phyloP scores from a whole-genome alignment of 805 yeast genomes.

The Myxozyma lipomycoides region DNA sequence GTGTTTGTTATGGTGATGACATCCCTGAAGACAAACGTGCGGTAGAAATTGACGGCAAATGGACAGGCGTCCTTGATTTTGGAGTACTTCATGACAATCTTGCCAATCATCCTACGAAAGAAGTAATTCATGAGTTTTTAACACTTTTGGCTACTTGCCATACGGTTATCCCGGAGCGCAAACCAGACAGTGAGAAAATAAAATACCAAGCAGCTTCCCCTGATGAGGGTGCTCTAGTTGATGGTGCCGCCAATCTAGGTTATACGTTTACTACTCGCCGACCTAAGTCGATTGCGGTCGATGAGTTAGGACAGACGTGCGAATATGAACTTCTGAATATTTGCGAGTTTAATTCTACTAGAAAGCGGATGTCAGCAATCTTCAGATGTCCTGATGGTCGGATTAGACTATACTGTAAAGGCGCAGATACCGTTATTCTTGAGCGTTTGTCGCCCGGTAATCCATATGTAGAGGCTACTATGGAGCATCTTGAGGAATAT shows the following conservation, averaged over 20 bases:
- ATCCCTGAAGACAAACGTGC: slow-evolving; percentile 89
- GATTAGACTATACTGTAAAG: slow-evolving; percentile 85
- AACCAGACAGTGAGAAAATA: slow-evolving; percentile 45
- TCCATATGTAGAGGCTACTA: slow-evolving; percentile 78
- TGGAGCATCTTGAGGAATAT: slow-evolving; percentile 87
- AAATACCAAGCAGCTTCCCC: slow-evolving; percentile 99
- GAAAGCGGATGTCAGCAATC: slow-evolving; percentile 96
- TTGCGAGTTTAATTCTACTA: slow-evolving; percentile 94
- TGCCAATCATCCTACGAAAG: slow-evolving; percentile 19
- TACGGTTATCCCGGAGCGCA: slow-evolving; percentile 91
- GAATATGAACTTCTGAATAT: slow-evolving; percentile 79
- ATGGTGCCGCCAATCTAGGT: slow-evolving; percentile 90
- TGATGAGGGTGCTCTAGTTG: slow-evolving; percentile 97
- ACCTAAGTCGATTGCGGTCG: slow-evolving; percentile 74
- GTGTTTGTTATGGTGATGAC: slow-evolving; percentile 77
- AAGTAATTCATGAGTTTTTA: slow-evolving; percentile 67
- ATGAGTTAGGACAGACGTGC: slow-evolving; percentile 48
- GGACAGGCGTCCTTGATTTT: slow-evolving; percentile 72
- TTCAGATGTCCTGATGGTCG: slow-evolving; percentile 92
- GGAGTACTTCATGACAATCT: slow-evolving; percentile 46
- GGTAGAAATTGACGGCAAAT: slow-evolving; percentile 70
- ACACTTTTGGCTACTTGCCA: slow-evolving; percentile 88
- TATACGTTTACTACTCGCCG: slow-evolving; percentile 78
- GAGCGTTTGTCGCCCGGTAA: slow-evolving; percentile 69
- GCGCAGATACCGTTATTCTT: slow-evolving; percentile 94